A percentile compares a stretch with the other conserved stretches of the same genome.
phyloP scores from a whole-genome alignment of 768 basidiomycete genomes.

The Nevesoporus exiguus region DNA sequence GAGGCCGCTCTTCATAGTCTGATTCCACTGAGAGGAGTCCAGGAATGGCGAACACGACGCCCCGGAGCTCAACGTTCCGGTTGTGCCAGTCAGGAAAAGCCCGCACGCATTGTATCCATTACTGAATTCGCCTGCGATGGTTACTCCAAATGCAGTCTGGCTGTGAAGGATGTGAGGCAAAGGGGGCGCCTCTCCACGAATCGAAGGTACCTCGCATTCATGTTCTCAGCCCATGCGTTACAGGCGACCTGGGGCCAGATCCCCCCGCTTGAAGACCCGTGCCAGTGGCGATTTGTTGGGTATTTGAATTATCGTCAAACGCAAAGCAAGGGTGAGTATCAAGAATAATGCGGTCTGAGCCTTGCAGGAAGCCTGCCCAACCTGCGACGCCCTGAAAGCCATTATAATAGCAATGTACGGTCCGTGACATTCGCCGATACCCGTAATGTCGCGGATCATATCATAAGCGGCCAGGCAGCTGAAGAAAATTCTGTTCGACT shows the following conservation, averaged over 20 bases:
- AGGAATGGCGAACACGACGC: slow-evolving; percentile 41
- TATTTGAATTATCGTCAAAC: slow-evolving; percentile 42
- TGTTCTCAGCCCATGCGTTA: slow-evolving; percentile 50
- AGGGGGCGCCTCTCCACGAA: background rate
- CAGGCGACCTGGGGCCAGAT: slow-evolving; percentile 53
- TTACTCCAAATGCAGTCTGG: slow-evolving; percentile 61
- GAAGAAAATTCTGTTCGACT: slow-evolving; percentile 7
- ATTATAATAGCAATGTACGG: slow-evolving; percentile 58
- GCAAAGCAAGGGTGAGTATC: slow-evolving; percentile 72
- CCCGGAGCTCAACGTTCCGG: slow-evolving; percentile 25
- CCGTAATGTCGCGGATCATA: slow-evolving; percentile 70
- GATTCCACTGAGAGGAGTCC: slow-evolving; percentile 52
- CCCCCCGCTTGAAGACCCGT: slow-evolving; percentile 38
- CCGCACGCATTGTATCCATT: slow-evolving; percentile 67
- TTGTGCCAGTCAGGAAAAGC: slow-evolving; percentile 40
- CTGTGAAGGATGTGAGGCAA: slow-evolving; percentile 23
- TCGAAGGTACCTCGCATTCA: slow-evolving; percentile 41
- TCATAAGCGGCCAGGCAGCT: slow-evolving; percentile 59
- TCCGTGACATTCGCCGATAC: slow-evolving; percentile 61
- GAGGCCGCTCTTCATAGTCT: slow-evolving; percentile 49
- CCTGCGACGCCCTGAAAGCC: slow-evolving; percentile 46
- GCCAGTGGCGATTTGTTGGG: slow-evolving; percentile 33
- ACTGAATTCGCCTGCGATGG: slow-evolving; percentile 75
- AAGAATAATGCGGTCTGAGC: slow-evolving; percentile 57
- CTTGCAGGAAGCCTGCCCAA: slow-evolving; percentile 52